A percentile compares a stretch with the other conserved stretches of the same genome.
Evolutionary conservation across 257 asterid genomes (phyloP).

Genomic region (Gynochthodes officinalis): DNA sequence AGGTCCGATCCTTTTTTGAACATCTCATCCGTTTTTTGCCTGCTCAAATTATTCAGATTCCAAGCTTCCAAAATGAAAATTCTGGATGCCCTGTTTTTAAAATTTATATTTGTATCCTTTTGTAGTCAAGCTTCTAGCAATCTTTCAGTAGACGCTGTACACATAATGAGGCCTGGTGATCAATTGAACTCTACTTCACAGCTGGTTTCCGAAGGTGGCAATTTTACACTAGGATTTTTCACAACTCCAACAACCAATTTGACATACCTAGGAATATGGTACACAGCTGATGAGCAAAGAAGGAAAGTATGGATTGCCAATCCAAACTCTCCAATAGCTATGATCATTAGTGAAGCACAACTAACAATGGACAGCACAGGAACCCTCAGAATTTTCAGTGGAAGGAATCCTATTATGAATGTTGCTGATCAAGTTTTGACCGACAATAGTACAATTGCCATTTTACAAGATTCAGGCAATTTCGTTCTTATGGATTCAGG

Average conservation of each 20-base stretch:
- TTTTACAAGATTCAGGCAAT: slow-evolving; percentile 35
- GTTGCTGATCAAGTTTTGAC: slow-evolving; percentile 20
- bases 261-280: no score
- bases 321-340: no score
- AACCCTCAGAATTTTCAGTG: slow-evolving; percentile 15
- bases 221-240: no score
- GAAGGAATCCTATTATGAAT: slow-evolving; percentile 23
- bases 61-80: neutral
- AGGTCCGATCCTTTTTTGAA: no score
- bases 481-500: slow-evolving; percentile 23
- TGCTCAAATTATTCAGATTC: neutral
- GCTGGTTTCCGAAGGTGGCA: no score
- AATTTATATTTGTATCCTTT: neutral
- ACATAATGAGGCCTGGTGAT: no score
- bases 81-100: neutral
- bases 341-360: no score
- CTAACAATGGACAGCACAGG: no score
- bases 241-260: no score
- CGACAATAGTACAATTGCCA: slow-evolving; percentile 28
- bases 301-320: no score
- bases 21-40: neutral
- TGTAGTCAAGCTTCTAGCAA: neutral
- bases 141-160: neutral
- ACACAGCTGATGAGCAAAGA: no score
- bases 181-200: no score